Evolutionary conservation across 768 basidiomycete genomes (phyloP).

Genomic region (Piloderma croceum): DNA sequence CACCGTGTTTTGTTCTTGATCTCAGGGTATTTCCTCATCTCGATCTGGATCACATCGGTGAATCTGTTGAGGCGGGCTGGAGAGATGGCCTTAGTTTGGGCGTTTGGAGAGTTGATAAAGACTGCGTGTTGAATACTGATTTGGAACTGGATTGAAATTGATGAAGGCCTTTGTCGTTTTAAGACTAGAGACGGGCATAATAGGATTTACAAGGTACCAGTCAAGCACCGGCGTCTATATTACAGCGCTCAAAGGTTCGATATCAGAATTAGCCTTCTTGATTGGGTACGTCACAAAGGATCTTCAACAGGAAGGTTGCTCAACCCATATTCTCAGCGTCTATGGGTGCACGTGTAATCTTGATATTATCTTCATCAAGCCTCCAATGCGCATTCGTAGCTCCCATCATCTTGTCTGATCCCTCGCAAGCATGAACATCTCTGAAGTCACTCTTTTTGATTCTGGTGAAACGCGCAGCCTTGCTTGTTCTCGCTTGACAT

Average conservation of each 20-base stretch:
- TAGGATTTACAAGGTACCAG: not conserved
- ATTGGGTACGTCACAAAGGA: no score
- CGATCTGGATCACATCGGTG: conserved; percentile 32
- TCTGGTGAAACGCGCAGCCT: no score
- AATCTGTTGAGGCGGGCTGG: conserved; percentile 24
- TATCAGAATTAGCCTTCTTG: not conserved
- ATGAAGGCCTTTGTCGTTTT: not conserved
- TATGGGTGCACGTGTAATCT: not conserved
- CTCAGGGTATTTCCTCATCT: conserved; percentile 31
- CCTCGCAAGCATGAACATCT: not conserved
- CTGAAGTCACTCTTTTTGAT: conserved; percentile 6
- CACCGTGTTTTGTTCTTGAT: conserved; percentile 20
- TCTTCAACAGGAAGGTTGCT: no score
- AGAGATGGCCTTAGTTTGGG: conserved; percentile 28
- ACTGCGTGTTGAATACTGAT: no score
- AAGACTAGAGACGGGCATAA: not conserved
- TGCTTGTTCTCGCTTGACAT: not conserved
- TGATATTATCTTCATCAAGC: not conserved
- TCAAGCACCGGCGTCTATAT: not conserved
- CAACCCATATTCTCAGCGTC: no score
- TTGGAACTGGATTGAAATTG: not conserved
- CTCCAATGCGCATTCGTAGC: not conserved
- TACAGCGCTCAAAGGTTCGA: not conserved
- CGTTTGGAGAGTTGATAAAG: no score
- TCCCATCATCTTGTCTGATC: not conserved